Evolutionary conservation across 371 early-diverging fungal genomes (phyloP), one percentile per base, ranked within the genome.

Genomic region (Mortierella sp.): DNA sequence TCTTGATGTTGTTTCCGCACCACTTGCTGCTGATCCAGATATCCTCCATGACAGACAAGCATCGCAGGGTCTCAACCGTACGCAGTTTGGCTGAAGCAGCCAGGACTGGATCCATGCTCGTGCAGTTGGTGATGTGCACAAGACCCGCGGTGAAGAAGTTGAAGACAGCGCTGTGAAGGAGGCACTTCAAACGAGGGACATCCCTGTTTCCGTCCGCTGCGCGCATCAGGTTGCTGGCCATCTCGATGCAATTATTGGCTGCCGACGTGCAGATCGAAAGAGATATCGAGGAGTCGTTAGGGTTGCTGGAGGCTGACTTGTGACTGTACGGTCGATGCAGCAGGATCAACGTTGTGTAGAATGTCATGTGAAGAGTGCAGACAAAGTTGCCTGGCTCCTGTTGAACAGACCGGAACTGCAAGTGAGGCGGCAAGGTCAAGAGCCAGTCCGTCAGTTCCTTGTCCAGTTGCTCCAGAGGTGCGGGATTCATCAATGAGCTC

Each of bases 181-280:
- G 88, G 29, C 82, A 89, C 35, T 90, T 90, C 8, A 49, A 89
- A 56, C 90, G 88, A 6, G 89, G 87, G 4, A 90, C 84, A 21
- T 89, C 68, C 14, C 89, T 88, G 74, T 90, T 90, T 11, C 89
- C 88, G 48, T 90, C 90, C 24, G 91, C 87, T 8, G 75, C 55
- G n/a, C 81, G 60, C 76, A 76, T 76, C 90, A 91, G 88, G 27
- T 48, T 75, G 16, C 75, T 78, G 27, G 92, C 91, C 68, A 92
- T 81, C 70, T 91, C 90, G 29, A 91, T 85, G 1, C 88, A 76
- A 11, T 77, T 55, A 70, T 90, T 92, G 16, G 93, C 93, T 12
- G 93, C 92, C 58, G 87, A 88, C 1, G 91, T 91, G 75, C 93
- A 93, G 38, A 92, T 93, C 48, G 87, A 90, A 3, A 93, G 83